phyloP scores from a whole-genome alignment of 495 filamentous ascomycete species.

The Penicillium canescens region DNA sequence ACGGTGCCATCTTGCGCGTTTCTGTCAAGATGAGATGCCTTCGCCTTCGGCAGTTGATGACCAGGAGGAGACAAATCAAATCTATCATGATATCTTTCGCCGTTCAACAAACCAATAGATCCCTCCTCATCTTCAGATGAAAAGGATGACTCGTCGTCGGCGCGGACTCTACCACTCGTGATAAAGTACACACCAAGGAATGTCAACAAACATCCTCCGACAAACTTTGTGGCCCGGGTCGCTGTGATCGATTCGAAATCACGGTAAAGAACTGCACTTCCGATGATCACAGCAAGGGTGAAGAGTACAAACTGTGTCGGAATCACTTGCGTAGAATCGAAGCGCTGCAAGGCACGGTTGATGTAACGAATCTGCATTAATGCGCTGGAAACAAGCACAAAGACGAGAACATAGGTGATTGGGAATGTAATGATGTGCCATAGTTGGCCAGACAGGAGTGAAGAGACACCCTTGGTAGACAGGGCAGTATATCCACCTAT shows the following conservation, averaged over 20 bases:
- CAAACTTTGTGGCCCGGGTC: conserved; percentile 74
- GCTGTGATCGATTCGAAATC: conserved; percentile 82
- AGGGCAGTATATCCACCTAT: conserved; percentile 91
- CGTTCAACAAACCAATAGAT: conserved; percentile 45
- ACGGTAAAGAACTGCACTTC: conserved; percentile 87
- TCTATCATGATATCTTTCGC: conserved; percentile 43
- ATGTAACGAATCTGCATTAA: conserved; percentile 95
- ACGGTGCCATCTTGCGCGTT: conserved; percentile 16
- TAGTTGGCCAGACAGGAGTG: conserved; percentile 84
- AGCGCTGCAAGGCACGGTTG: conserved; percentile 90
- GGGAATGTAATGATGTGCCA: conserved; percentile 87
- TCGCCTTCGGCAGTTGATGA: conserved; percentile 20
- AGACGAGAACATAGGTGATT: conserved; percentile 80
- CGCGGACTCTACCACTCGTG: conserved; percentile 59
- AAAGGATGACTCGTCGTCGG: conserved; percentile 45
- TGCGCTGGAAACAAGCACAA: conserved; percentile 77
- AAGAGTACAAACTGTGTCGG: conserved; percentile 97
- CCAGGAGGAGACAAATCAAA: conserved; percentile 35
- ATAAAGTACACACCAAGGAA: conserved; percentile 95
- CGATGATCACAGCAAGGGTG: conserved; percentile 91
- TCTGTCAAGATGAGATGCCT: conserved; percentile 14
- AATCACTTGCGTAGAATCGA: conserved; percentile 96
- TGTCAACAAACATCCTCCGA: conserved; percentile 85
- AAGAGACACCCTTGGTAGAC: conserved; percentile 94
- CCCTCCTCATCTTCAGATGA: conserved; percentile 51